These are phyloP conservation scores for Neofusicoccum ribis DNA, from an alignment of 2,329 filamentous ascomycete species.

Conservation along the genomic window DNA sequence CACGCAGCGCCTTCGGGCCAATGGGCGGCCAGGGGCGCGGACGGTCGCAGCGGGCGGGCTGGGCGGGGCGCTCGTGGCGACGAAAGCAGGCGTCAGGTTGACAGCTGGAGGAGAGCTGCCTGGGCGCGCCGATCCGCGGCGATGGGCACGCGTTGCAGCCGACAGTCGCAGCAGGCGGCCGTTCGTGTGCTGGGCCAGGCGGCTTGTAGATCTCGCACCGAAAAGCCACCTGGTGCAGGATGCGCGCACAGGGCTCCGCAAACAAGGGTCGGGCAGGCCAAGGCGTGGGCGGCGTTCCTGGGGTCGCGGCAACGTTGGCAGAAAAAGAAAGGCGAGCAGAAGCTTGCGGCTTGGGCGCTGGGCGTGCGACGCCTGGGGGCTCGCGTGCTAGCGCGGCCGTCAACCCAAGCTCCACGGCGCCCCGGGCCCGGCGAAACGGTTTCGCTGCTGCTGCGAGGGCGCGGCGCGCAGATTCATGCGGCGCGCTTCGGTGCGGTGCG, in stretches of 20 bases:
- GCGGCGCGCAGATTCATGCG: constrained; percentile 15
- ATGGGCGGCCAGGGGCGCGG: neutral
- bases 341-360: neutral
- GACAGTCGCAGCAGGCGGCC: constrained; percentile 11
- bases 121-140: constrained; percentile 10
- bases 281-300: constrained; percentile 15
- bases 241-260: constrained; percentile 11
- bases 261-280: constrained; percentile 13
- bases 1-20: constrained; percentile 8
- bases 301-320: constrained; percentile 14
- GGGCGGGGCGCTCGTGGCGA: constrained; percentile 12
- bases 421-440: constrained; percentile 13
- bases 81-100: constrained; percentile 11
- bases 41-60: constrained; percentile 10
- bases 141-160: constrained; percentile 9
- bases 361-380: constrained; percentile 2
- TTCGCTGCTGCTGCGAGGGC: constrained; percentile 13
- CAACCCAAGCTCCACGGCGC: constrained; percentile 10
- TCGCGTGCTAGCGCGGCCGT: constrained; percentile 9
- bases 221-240: constrained; percentile 14
- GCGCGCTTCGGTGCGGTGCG: neutral
- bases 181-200: neutral
- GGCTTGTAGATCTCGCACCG: constrained; percentile 11
- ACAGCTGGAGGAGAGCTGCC: neutral
- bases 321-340: constrained; percentile 16